Conservation (phyloP, 768 basidiomycete species). For the Candolleomyces aberdarensis region DNA sequence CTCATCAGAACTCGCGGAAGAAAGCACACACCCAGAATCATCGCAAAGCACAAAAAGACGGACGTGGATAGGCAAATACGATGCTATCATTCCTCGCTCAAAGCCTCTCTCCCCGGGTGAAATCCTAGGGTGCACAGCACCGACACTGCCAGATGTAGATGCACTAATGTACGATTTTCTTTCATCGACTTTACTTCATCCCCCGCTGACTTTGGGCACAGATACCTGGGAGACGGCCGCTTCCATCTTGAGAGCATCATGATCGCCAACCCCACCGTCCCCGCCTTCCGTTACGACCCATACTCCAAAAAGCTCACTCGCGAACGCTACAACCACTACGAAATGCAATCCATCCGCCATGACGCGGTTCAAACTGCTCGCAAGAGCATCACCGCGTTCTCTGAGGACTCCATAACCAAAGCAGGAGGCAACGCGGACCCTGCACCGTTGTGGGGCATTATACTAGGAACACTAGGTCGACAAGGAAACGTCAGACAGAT, state of each 20-base stretch:
- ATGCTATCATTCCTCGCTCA: conserved; percentile 74
- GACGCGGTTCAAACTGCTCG: conserved; percentile 76
- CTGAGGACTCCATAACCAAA: conserved; percentile 12
- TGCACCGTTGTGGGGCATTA: conserved; percentile 76
- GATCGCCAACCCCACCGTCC: conserved; percentile 96
- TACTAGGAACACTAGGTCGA: conserved; percentile 90
- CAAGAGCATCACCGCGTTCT: conserved; percentile 47
- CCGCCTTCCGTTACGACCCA: conserved; percentile 97
- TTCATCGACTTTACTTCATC: neutral
- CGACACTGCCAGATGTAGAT: conserved; percentile 71
- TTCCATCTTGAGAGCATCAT: conserved; percentile 99
- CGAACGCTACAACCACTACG: conserved; percentile 84
- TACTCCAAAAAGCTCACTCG: conserved; percentile 96
- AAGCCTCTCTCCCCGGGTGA: conserved; percentile 96
- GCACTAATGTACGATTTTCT: conserved; percentile 75
- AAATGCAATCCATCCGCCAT: conserved; percentile 77
- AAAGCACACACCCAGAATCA: neutral
- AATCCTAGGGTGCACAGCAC: conserved; percentile 96
- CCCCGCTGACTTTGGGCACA: conserved; percentile 26
- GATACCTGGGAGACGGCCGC: conserved; percentile 96
- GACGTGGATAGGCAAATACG: conserved; percentile 64
- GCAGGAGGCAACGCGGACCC: neutral
- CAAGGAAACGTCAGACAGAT: conserved; percentile 93
- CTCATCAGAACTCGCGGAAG: conserved; percentile 28
- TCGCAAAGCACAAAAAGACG: conserved; percentile 7